These are phyloP conservation scores for Thelonectria rubi DNA, from an alignment of 2,329 filamentous ascomycete species.

Conservation along the genomic window DNA sequence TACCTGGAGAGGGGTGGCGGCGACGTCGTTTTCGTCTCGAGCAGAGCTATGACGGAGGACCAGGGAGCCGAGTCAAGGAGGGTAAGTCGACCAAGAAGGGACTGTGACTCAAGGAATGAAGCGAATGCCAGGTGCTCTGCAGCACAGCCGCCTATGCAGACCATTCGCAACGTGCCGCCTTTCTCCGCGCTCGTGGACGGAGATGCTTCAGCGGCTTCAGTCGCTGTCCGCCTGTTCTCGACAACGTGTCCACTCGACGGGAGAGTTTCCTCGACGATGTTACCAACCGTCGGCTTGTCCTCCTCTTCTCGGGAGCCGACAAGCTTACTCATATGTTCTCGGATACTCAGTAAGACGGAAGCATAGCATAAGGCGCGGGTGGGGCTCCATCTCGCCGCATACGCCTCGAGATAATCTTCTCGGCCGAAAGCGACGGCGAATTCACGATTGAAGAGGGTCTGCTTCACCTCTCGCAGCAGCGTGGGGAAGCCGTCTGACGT, in stretches of 20 bases:
- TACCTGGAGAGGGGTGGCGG: constrained; percentile 62
- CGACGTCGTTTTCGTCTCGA: constrained; percentile 66
- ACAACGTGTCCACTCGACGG: constrained; percentile 2
- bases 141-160: constrained; percentile 66
- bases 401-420: constrained; percentile 77
- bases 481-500: constrained; percentile 57
- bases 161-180: constrained; percentile 47
- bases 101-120: constrained; percentile 50
- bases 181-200: constrained; percentile 6
- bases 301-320: constrained; percentile 9
- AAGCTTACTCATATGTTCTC: constrained; percentile 46
- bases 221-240: neutral
- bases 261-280: neutral
- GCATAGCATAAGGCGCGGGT: constrained; percentile 84
- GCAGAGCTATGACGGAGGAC: constrained; percentile 66
- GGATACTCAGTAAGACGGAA: constrained; percentile 57
- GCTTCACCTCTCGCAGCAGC: constrained; percentile 83
- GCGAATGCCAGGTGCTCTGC: constrained; percentile 69
- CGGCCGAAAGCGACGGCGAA: constrained; percentile 82
- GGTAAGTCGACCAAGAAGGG: constrained; percentile 55
- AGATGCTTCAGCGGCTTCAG: neutral
- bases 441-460: constrained; percentile 85
- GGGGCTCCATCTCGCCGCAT: constrained; percentile 91
- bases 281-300: neutral
- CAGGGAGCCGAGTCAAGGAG: constrained; percentile 88